Conservation (phyloP, 208 protist species). For the Trypanosoma scelopori region DNA sequence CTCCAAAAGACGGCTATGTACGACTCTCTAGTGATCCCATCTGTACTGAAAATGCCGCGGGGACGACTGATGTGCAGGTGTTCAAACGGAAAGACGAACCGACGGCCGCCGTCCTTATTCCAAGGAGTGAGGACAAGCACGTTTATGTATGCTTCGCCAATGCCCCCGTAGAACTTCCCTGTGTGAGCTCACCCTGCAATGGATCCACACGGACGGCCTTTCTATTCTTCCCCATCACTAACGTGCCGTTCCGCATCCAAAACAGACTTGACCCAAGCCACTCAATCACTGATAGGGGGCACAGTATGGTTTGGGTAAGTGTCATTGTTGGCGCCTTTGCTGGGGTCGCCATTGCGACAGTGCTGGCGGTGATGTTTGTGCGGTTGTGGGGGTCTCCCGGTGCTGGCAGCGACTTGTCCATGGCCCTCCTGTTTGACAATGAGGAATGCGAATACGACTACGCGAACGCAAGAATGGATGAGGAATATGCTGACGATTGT, state of each 20-base stretch:
- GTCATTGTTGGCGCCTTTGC: not conserved
- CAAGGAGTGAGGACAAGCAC: not conserved
- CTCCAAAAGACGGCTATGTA: constrained; percentile 9
- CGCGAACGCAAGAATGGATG: too few relatives aligned
- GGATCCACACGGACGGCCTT: not conserved
- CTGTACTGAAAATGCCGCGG: constrained; percentile 14
- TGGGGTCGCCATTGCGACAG: not conserved
- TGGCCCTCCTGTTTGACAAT: not conserved
- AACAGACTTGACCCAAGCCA: not conserved
- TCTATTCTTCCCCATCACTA: constrained; percentile 21
- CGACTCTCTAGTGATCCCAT: constrained; percentile 13
- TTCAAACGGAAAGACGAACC: not conserved
- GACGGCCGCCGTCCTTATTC: constrained; percentile 8
- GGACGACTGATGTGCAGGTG: constrained; percentile 10
- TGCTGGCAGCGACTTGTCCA: not conserved
- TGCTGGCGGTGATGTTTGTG: constrained; percentile 2
- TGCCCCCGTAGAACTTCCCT: constrained; percentile 2
- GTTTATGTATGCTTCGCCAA: constrained; percentile 29
- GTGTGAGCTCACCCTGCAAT: not conserved
- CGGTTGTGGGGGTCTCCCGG: not conserved
- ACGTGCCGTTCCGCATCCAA: constrained; percentile 21
- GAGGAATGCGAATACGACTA: too few relatives aligned
- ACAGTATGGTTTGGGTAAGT: not conserved
- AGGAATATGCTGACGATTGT: not conserved
- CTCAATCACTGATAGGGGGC: not conserved